Evolutionary conservation across 495 filamentous ascomycete genomes (phyloP).

Genomic region (Beverwykella pulmonaria): DNA sequence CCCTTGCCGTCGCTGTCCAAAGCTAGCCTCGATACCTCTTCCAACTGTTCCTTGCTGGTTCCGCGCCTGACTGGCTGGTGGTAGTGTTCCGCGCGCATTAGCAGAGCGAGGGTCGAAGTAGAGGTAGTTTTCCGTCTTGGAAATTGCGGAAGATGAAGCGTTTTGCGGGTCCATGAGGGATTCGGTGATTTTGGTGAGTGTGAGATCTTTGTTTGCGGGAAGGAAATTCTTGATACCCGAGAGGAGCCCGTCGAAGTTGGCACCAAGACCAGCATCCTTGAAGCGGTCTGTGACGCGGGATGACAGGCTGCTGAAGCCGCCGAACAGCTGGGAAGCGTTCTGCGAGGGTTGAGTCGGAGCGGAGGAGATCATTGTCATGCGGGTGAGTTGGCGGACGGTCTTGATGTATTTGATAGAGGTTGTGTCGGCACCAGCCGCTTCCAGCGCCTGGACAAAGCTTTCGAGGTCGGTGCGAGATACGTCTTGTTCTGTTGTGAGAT

Average conservation of each 20-base stretch:
- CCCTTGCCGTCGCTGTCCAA: constrained; percentile 89
- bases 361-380: constrained; percentile 98
- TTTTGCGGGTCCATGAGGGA: constrained; percentile 95
- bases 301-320: constrained; percentile 85
- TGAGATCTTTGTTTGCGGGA: constrained; percentile 91
- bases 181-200: constrained; percentile 95
- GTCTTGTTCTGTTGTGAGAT: constrained; percentile 88
- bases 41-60: constrained; percentile 42
- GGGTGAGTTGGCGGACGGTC: constrained; percentile 91
- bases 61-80: constrained; percentile 59
- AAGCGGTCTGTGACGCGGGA: constrained; percentile 90
- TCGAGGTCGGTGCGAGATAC: constrained; percentile 78
- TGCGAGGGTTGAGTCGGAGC: constrained; percentile 68
- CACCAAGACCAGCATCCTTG: constrained; percentile 82
- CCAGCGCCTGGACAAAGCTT: constrained; percentile 84
- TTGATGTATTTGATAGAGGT: constrained; percentile 82
- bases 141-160: constrained; percentile 86
- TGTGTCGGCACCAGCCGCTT: constrained; percentile 70
- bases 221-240: constrained; percentile 99
- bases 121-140: constrained; percentile 97
- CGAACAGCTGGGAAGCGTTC: constrained; percentile 73
- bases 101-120: constrained; percentile 96
- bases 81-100: constrained; percentile 91
- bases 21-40: constrained; percentile 78
- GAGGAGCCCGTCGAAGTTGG: constrained; percentile 93